Conservation (phyloP, 2,329 filamentous ascomycete genomes). For the Calycina herbarum region DNA sequence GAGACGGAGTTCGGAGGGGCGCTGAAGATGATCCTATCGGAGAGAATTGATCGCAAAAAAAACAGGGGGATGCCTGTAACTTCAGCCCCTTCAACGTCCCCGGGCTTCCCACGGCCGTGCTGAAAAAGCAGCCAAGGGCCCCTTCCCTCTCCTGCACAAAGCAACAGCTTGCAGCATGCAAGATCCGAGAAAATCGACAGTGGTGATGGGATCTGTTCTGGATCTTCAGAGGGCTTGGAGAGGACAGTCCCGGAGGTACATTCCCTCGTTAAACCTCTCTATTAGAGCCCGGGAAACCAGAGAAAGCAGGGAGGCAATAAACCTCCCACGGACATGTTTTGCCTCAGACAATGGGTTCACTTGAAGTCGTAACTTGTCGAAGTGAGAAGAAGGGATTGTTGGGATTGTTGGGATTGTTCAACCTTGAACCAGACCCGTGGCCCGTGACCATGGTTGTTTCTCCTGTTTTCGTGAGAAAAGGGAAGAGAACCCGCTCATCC, state of each 20-base stretch:
- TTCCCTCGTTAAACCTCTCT: not conserved
- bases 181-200: conserved; percentile 11
- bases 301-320: too few species aligned
- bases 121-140: not conserved
- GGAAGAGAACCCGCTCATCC: conserved; percentile 1
- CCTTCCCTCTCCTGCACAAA: conserved; percentile 6
- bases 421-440: conserved; percentile 2
- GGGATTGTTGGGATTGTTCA: not conserved
- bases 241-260: not conserved
- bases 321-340: too few species aligned
- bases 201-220: not conserved
- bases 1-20: not conserved
- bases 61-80: conserved; percentile 2
- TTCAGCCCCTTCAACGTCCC: conserved; percentile 3
- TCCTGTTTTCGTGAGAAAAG: conserved; percentile 2
- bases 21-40: conserved; percentile 8
- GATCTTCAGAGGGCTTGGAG: not conserved
- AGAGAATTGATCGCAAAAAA: conserved; percentile 8
- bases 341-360: not conserved
- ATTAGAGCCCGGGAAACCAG: too few species aligned
- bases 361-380: not conserved
- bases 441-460: conserved; percentile 1
- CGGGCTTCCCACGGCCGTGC: not conserved
- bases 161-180: conserved; percentile 12
- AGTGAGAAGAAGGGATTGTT: not conserved